phyloP scores from a whole-genome alignment of 164 flowering plant genomes.

The Paratinospora sagittata region DNA sequence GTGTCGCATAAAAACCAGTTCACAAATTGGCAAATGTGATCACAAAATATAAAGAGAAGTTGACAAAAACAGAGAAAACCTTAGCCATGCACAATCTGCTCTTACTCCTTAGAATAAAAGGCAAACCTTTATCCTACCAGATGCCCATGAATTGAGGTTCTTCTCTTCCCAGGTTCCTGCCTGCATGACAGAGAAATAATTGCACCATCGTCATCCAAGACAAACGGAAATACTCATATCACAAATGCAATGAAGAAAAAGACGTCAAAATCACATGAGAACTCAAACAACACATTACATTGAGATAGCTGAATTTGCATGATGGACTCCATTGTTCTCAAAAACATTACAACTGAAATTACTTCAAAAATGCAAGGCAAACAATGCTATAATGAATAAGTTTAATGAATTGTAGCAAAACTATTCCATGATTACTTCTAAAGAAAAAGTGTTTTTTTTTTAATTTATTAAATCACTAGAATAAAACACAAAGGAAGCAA shows the following conservation, averaged over 20 bases:
- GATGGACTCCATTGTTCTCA: not conserved
- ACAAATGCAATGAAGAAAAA: too few relatives aligned
- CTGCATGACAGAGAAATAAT: constrained; percentile 24
- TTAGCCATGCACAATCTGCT: too few relatives aligned
- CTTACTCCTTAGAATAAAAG: not conserved
- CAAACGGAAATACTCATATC: not conserved
- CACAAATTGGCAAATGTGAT: too few relatives aligned
- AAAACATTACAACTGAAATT: not conserved
- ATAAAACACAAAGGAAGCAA: too few relatives aligned
- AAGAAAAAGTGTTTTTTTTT: too few relatives aligned
- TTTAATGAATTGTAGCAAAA: too few relatives aligned
- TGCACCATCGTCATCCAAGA: not conserved
- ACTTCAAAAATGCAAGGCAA: too few relatives aligned
- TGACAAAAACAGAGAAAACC: not conserved
- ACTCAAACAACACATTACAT: not conserved
- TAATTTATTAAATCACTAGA: too few relatives aligned
- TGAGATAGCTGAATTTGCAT: not conserved
- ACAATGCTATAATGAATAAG: too few relatives aligned
- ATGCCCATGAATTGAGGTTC: constrained; percentile 83
- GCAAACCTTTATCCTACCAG: constrained; percentile 68
- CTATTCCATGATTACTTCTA: too few relatives aligned
- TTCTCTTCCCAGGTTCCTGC: constrained; percentile 99
- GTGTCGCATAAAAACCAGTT: too few relatives aligned
- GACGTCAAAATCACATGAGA: not conserved
- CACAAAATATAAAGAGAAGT: too few relatives aligned